A percentile compares a stretch with the other conserved stretches of the same genome.
Conservation (phyloP, 1,284 basidiomycete genomes). For the Irpex sp. region DNA sequence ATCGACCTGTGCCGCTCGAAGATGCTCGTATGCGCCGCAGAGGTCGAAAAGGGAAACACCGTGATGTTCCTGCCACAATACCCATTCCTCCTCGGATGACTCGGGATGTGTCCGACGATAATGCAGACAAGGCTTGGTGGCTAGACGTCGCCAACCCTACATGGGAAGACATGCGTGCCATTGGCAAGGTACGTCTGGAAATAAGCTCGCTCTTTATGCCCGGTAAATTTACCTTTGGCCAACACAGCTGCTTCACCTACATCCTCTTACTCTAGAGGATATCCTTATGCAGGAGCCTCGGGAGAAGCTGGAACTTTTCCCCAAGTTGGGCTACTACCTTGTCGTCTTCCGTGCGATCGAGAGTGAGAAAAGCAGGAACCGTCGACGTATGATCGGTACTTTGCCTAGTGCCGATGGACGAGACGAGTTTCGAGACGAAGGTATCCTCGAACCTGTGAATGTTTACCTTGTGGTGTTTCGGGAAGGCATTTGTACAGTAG, state of each 20-base stretch:
- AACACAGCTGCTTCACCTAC: conserved; percentile 76
- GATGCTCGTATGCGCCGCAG: conserved; percentile 17
- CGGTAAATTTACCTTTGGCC: background rate
- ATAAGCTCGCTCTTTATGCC: background rate
- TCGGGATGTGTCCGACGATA: conserved; percentile 8
- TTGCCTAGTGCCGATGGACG: background rate
- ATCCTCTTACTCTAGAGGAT: conserved; percentile 94
- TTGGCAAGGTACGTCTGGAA: conserved; percentile 67
- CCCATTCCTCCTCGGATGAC: background rate
- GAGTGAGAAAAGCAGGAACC: conserved; percentile 42
- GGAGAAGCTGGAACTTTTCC: conserved; percentile 91
- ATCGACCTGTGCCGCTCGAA: background rate
- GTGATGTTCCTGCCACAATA: conserved; percentile 4
- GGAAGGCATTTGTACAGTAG: conserved; percentile 85
- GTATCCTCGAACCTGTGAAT: conserved; percentile 72
- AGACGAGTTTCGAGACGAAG: conserved; percentile 34
- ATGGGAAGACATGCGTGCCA: conserved; percentile 85
- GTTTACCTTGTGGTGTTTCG: conserved; percentile 89
- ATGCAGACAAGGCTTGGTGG: conserved; percentile 71
- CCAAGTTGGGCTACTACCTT: conserved; percentile 91
- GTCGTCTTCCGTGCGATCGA: conserved; percentile 87
- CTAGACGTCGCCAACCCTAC: conserved; percentile 88
- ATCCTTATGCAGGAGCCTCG: conserved; percentile 92
- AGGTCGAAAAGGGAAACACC: conserved; percentile 35
- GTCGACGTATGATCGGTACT: conserved; percentile 26